These are phyloP conservation scores for Pilaira anomala DNA, from an alignment of 192 early-diverging fungal species.

Conservation along the genomic window DNA sequence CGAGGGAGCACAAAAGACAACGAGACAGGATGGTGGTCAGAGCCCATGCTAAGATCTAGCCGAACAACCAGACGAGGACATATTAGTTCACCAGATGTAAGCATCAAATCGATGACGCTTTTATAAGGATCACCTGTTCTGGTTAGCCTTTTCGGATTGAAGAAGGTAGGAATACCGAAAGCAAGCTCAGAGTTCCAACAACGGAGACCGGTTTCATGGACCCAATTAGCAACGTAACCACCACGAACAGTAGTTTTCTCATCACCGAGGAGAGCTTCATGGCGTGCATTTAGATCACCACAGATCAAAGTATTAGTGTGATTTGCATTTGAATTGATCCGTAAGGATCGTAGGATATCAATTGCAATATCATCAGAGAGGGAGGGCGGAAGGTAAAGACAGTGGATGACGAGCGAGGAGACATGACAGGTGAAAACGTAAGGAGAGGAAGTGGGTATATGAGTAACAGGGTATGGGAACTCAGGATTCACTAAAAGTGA, in stretches of 20 bases:
- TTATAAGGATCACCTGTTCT: neutral
- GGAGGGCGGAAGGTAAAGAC: too few relatives aligned
- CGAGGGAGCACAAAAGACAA: too few relatives aligned
- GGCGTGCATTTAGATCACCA: neutral
- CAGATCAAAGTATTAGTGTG: neutral
- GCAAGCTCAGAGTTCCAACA: neutral
- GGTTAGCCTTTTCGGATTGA: neutral
- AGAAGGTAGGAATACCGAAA: neutral
- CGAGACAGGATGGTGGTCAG: too few relatives aligned
- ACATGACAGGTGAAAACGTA: too few relatives aligned
- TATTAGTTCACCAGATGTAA: too few relatives aligned
- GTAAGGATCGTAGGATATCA: neutral
- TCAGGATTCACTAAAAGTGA: too few relatives aligned
- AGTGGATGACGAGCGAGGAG: too few relatives aligned
- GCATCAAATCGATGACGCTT: too few relatives aligned
- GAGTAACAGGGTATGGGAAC: too few relatives aligned
- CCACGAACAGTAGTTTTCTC: neutral
- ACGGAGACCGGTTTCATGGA: neutral
- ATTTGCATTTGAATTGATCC: neutral
- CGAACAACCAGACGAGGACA: too few relatives aligned
- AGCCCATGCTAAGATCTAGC: too few relatives aligned
- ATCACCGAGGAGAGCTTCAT: neutral
- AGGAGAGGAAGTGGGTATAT: too few relatives aligned
- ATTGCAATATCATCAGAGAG: neutral
- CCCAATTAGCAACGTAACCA: neutral